These are phyloP conservation scores for Eimeria mitis DNA, from an alignment of 169 alveolate species.

Conservation along the genomic window DNA sequence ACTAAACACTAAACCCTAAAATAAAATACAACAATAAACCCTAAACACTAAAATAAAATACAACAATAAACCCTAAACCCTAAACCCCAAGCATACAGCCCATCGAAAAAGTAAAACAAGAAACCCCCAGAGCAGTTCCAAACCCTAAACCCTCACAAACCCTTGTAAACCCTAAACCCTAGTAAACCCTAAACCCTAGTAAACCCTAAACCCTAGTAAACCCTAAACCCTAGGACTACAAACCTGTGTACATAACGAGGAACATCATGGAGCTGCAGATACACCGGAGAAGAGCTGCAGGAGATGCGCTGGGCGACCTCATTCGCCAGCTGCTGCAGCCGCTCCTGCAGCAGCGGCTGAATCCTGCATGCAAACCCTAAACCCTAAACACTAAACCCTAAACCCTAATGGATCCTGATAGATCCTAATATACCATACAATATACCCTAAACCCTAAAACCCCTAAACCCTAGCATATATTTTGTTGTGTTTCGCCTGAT, in stretches of 20 bases:
- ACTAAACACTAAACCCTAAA: too few species aligned
- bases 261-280: slow-evolving; percentile 37
- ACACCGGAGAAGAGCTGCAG: slow-evolving; percentile 21
- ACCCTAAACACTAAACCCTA: slow-evolving; percentile 42
- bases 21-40: background rate
- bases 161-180: too few species aligned
- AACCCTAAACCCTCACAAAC: too few species aligned
- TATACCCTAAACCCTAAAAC: slow-evolving; percentile 35
- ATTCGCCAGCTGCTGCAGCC: slow-evolving; percentile 37
- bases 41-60: background rate
- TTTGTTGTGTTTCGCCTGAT: background rate
- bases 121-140: too few species aligned
- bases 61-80: too few species aligned
- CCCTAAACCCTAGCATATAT: too few species aligned
- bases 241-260: slow-evolving; percentile 27
- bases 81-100: too few species aligned
- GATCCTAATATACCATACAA: too few species aligned
- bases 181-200: too few species aligned
- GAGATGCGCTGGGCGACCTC: slow-evolving; percentile 49
- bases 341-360: slow-evolving; percentile 68
- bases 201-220: too few species aligned
- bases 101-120: too few species aligned
- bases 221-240: background rate
- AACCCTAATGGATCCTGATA: background rate
- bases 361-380: slow-evolving; percentile 49